Conservation (phyloP, 495 filamentous ascomycete genomes). For the Thermothielavioides terrestris region DNA sequence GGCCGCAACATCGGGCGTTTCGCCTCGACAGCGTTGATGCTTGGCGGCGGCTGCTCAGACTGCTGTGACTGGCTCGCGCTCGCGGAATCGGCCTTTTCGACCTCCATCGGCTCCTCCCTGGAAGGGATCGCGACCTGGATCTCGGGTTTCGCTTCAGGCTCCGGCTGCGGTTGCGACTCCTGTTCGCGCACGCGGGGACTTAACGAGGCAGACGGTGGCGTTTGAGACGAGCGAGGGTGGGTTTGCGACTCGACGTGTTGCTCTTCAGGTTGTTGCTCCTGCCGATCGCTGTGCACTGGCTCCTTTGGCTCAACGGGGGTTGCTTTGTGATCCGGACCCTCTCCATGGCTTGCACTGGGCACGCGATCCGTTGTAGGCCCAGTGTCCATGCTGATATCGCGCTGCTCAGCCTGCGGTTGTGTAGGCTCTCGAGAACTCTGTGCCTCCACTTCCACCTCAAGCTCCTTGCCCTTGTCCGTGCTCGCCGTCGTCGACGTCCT, state of each 20-base stretch:
- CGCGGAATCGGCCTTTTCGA: not conserved
- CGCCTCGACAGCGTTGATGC: not conserved
- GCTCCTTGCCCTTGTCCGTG: conserved; percentile 25
- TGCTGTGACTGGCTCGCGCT: conserved; percentile 3
- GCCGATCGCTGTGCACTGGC: not conserved
- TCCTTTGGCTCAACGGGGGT: not conserved
- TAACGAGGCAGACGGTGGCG: not conserved
- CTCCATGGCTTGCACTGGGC: not conserved
- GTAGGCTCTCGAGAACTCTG: conserved; percentile 3
- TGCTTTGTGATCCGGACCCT: not conserved
- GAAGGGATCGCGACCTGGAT: conserved; percentile 12
- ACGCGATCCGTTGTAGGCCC: not conserved
- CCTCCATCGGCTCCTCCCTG: conserved; percentile 12
- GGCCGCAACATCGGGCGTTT: not conserved
- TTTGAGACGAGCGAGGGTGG: not conserved
- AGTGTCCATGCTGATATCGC: conserved; percentile 6
- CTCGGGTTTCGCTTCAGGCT: conserved; percentile 6
- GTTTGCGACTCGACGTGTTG: not conserved
- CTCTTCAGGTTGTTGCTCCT: not conserved
- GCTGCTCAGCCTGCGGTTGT: conserved; percentile 1
- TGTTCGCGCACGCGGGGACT: not conserved
- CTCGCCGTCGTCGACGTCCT: conserved; percentile 23
- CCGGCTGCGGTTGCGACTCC: not conserved
- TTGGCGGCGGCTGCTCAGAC: not conserved
- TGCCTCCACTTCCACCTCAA: conserved; percentile 11